Evolutionary conservation across 345 rosid genomes (phyloP).

Genomic region (Eucalyptus lansdowneana): DNA sequence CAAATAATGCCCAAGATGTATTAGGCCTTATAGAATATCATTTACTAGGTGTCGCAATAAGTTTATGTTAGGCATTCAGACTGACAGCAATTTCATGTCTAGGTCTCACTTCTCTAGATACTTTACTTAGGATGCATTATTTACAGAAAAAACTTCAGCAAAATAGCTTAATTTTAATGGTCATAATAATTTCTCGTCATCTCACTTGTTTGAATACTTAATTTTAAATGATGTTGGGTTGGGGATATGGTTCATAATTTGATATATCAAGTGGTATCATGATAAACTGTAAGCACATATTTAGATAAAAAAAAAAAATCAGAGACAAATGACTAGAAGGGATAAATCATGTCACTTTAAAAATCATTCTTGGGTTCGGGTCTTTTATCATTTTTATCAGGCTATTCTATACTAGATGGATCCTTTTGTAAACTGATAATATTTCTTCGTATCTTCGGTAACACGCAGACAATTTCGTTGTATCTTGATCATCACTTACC

Average conservation of each 20-base stretch:
- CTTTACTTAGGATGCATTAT: background rate
- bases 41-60: background rate
- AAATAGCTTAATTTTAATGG: background rate
- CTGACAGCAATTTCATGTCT: background rate
- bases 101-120: background rate
- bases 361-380: background rate
- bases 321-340: background rate
- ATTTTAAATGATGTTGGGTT: background rate
- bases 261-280: background rate
- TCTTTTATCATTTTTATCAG: background rate
- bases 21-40: background rate
- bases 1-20: background rate
- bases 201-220: background rate
- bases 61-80: background rate
- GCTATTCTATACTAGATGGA: background rate
- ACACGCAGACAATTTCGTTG: background rate
- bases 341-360: background rate
- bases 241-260: background rate
- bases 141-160: background rate
- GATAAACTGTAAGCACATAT: background rate
- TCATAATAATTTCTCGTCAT: background rate
- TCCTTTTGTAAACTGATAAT: background rate
- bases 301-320: background rate
- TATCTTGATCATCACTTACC: background rate
- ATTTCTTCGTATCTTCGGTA: background rate